Evolutionary conservation across 1,139 yeast species (phyloP), one percentile per base, ranked within the genome.

Genomic region (Sugiyamaella sp.): DNA sequence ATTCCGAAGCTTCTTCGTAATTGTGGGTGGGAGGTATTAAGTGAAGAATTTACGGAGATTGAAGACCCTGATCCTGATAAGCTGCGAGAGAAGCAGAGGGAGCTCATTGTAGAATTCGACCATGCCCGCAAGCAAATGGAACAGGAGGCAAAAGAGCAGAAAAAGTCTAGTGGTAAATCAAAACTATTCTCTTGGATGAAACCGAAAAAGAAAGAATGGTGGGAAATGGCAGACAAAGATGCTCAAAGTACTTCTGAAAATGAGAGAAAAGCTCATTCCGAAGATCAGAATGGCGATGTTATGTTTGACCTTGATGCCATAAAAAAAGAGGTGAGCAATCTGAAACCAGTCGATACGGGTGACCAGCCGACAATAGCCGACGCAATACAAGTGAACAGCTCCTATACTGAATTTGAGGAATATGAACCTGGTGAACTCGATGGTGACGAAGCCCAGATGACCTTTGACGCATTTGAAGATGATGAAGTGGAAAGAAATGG

Each of bases 61-160:
- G 98, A 91, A 66, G 97, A 93, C 64, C 96, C 97, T 0, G 97
- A 93, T 69, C 90, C 96, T 1, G 97, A 89, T 61, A 84, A 86
- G 66, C 80, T 84, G 19, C 90, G 89, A 61, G 82, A 86, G 60
- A 66, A 81, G 53, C 95, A 90, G 64, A 77, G 97, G 57, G 84
- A 89, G 66, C 75, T 93, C 62, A 78, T 93, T 19, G 76, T 78
- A 55, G 98, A 93, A 65, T 87, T 90, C 62, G 96, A 89, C 60
- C 90, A 86, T 62, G 96, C 96, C 0, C 79, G 89, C 55, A 84
- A 84, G 54, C 81, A 71, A 45, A 66, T 67, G 62, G 76, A 74
- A 48, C 61, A 60, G 12, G 70, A 67, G 54, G 64, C 55, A 2
- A 67, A 64, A 52, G 63, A 63, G 17, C 67, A 64, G 42, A 63